Base-by-base conservation (phyloP, 139 green algal species). In the Coccomyxa sp. region DNA sequence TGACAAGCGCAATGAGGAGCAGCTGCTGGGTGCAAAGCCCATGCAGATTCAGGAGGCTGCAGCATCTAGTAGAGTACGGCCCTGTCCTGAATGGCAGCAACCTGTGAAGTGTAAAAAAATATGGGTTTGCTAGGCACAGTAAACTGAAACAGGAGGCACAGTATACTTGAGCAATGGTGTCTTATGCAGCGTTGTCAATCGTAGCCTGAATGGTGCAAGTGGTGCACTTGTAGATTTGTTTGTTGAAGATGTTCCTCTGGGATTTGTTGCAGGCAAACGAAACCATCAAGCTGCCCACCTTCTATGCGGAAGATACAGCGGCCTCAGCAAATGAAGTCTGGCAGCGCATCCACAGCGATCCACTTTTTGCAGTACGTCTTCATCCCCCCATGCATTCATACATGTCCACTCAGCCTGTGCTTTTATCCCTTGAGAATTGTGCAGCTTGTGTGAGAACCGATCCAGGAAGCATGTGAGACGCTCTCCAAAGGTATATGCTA, bases 321-420 rank as follows among this genome's bases (percentile, higher is more conserved):
- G 85, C 88, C 13, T 94, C 92, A 13, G 92, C 90, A 28, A 98
- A 97, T 74, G 96, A 99, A 90, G 89, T 90, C 38, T 99, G 96
- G 96, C 81, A 87, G 57, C 91, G 96, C 17, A 82, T 98, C 81
- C 95, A 98, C 86, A 91, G 92, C 60, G 96, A 99, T 85, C 96
- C 96, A 0, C 87, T 99, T n/a, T 92, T 98, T 38, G 89, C 93
- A 86, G 88, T 91, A 60, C 79, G 88, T 31, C 60, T 17, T 25
- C 63, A 28, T 71, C 63, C 63, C 71, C n/a, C 14, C 23, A 31
- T 78, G 27, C 14, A 28, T 27, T 45, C 23, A 21, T 25, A 27
- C 23, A 31, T 78, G 71, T 9, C 12, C 71, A 38, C 23, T 27
- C 25, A 45, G 3, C n/a, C 27, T 11, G 4, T 78, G 23, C 23